Conservation (phyloP, 1,284 basidiomycete species). For the Waitea zeae region DNA sequence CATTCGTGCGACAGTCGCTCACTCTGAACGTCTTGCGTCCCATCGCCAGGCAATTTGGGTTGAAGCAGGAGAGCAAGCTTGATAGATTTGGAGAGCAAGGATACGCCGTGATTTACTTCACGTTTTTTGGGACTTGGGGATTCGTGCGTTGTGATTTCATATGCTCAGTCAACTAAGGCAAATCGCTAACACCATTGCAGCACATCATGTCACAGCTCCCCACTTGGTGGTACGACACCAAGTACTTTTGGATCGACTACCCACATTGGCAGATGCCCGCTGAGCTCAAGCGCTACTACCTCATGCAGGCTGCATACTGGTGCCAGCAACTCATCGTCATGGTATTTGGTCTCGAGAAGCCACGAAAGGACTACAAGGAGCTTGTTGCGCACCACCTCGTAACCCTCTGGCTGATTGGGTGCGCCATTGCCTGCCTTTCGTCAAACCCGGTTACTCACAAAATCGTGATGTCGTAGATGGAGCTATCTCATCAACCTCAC, state of each 20-base stretch:
- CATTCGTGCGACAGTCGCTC: conserved; percentile 73
- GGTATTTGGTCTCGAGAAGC: conserved; percentile 77
- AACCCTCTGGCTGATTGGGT: conserved; percentile 90
- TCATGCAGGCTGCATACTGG: conserved; percentile 87
- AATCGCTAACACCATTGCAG: conserved; percentile 18
- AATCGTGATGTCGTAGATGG: conserved; percentile 37
- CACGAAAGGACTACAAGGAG: conserved; percentile 82
- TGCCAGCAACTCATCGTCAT: conserved; percentile 86
- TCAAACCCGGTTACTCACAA: neutral
- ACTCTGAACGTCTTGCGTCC: conserved; percentile 57
- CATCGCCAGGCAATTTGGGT: conserved; percentile 53
- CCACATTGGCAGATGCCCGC: conserved; percentile 82
- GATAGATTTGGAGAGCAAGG: conserved; percentile 83
- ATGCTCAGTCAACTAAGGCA: too few species aligned
- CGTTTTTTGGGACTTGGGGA: conserved; percentile 56
- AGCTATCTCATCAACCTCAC: conserved; percentile 77
- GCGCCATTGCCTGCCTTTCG: conserved; percentile 12
- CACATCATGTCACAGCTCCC: conserved; percentile 77
- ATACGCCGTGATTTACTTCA: conserved; percentile 75
- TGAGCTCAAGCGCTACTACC: conserved; percentile 82
- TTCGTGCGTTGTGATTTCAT: conserved; percentile 33
- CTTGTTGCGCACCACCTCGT: conserved; percentile 83
- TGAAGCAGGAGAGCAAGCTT: conserved; percentile 51
- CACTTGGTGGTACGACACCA: conserved; percentile 80
- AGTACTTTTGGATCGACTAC: conserved; percentile 77